Evolutionary conservation across 2,329 filamentous ascomycete genomes (phyloP), one percentile per base, ranked within the genome.

Genomic region (Fusarium pininemorale): DNA sequence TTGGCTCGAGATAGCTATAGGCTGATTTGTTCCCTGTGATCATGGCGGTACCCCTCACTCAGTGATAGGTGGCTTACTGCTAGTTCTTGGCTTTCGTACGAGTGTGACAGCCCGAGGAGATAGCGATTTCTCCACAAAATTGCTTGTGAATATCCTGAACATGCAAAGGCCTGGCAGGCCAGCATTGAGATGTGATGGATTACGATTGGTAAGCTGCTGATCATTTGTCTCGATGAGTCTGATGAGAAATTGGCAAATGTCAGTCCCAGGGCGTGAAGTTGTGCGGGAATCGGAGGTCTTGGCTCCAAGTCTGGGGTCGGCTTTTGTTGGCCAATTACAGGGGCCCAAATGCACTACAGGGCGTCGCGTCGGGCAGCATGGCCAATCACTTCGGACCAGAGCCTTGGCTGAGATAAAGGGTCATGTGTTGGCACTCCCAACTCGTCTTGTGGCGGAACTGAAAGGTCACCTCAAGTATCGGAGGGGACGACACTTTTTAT

Each of bases 361-460:
- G n/a, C 38, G 38, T 44, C 35, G 28, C 16, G n/a, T 72, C 63
- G 69, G 69, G 38, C 56, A 63, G 41, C 38, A 39, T 22, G 48
- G 18, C 69, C 69, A 72, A 72, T 72, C 53, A 63, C 7, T 4
- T 9, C 13, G 16, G 18, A 30, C 28, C 5, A 26, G 51, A 30
- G 47, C 56, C 69, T 72, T 63, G 69, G 53, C 68, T 61, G 56
- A 68, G 68, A 72, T 70, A 67, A 61, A 70, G 63, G 57, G 68
- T 72, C 69, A 72, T 63, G 68, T 72, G 68, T 56, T 67, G 32
- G 24, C 32, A 50, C 11, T 45, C 56, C 47, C n/a, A 26, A 54
- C 32, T 63, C 41, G 41, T 32, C 37, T 64, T 66, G 68, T 70
- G 68, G 67, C 67, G 68, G 68, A 63, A 63, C 68, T 72, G 53